Evolutionary conservation across 768 basidiomycete genomes (phyloP).

Genomic region (Boletales sp.): DNA sequence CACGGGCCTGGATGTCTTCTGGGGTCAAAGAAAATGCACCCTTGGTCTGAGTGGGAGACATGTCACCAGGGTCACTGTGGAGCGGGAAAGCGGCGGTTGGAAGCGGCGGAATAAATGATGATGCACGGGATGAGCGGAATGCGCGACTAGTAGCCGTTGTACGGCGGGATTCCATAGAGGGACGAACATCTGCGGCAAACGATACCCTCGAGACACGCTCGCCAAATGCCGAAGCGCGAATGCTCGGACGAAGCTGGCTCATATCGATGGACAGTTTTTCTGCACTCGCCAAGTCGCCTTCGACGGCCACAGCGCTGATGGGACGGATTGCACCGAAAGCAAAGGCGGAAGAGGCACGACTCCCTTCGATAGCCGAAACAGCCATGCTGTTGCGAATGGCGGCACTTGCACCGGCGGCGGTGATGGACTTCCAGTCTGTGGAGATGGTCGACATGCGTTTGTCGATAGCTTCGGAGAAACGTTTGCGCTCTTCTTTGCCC

Average conservation of each 20-base stretch:
- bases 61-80: conserved; percentile 24
- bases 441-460: conserved; percentile 83
- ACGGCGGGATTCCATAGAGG: conserved; percentile 43
- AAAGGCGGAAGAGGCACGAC: conserved; percentile 44
- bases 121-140: conserved; percentile 41
- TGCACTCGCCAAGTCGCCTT: conserved; percentile 33
- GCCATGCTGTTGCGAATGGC: conserved; percentile 73
- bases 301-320: conserved; percentile 40
- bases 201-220: conserved; percentile 62
- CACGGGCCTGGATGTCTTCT: conserved; percentile 59
- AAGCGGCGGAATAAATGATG: conserved; percentile 40
- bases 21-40: conserved; percentile 45
- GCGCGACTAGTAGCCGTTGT: conserved; percentile 39
- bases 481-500: conserved; percentile 48
- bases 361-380: conserved; percentile 27
- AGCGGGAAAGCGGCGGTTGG: conserved; percentile 22
- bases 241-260: conserved; percentile 51
- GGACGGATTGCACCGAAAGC: conserved; percentile 57
- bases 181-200: conserved; percentile 60
- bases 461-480: conserved; percentile 67
- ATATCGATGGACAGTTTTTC: conserved; percentile 43
- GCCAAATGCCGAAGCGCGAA: conserved; percentile 46
- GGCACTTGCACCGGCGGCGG: conserved; percentile 63
- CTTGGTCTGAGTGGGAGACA: conserved; percentile 44
- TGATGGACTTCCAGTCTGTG: conserved; percentile 72